Evolutionary conservation across 805 yeast genomes (phyloP).

Genomic region (Brettanomyces sp.): DNA sequence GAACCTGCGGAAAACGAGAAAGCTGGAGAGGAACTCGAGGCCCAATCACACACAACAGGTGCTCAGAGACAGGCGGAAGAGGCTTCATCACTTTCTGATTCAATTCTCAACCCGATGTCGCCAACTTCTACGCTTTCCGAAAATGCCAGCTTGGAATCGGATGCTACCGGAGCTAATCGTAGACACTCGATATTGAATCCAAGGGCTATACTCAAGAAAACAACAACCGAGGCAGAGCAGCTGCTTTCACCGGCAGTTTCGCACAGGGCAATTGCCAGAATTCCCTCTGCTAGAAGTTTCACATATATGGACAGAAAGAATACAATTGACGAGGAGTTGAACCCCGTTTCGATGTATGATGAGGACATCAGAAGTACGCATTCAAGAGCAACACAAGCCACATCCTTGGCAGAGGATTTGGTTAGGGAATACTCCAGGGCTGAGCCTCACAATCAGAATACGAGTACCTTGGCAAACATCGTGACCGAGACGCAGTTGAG

Average conservation of each 20-base stretch:
- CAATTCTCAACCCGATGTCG: background rate
- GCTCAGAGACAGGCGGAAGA: background rate
- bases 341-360: slow-evolving; percentile 1
- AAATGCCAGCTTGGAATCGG: background rate
- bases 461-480: slow-evolving; percentile 21
- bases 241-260: background rate
- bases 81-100: background rate
- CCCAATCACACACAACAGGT: background rate
- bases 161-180: background rate
- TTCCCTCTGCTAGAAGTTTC: slow-evolving; percentile 23
- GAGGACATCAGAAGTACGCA: background rate
- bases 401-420: slow-evolving; percentile 20
- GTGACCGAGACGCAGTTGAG: slow-evolving; percentile 24
- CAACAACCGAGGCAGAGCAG: background rate
- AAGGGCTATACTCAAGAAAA: background rate
- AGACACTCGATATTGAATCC: background rate
- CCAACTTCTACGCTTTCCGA: background rate
- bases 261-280: slow-evolving; percentile 13
- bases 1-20: background rate
- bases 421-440: slow-evolving; percentile 26
- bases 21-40: background rate
- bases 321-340: background rate
- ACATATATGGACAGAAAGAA: background rate
- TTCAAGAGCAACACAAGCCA: background rate
- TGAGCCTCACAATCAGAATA: slow-evolving; percentile 24